Conservation (phyloP, 192 early-diverging fungal species). For the Dissophora globulifera region DNA sequence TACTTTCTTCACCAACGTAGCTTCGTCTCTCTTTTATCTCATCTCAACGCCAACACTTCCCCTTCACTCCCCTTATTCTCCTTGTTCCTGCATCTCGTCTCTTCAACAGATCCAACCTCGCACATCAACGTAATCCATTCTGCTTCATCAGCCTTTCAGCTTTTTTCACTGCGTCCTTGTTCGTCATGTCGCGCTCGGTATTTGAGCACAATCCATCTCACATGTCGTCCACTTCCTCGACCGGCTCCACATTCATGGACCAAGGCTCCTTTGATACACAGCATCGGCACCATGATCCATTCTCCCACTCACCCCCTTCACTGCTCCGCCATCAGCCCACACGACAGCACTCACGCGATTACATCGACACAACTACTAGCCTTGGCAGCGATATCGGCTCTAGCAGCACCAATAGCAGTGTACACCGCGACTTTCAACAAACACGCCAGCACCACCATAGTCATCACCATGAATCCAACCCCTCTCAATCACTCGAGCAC, state of each 20-base stretch:
- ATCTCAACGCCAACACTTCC: too few species aligned
- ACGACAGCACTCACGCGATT: constrained; percentile 3
- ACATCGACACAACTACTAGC: neutral
- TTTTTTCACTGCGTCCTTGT: too few species aligned
- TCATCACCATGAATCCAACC: too few species aligned
- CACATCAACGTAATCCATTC: neutral
- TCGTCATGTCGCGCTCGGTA: neutral
- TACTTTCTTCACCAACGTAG: too few species aligned
- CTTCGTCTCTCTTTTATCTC: too few species aligned
- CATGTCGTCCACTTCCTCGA: neutral
- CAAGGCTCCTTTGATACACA: neutral
- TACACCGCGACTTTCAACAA: neutral
- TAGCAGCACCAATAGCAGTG: too few species aligned
- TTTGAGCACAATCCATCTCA: neutral
- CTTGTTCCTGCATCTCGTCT: too few species aligned
- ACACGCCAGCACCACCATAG: constrained; percentile 6
- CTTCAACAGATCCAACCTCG: too few species aligned
- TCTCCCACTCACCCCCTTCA: constrained; percentile 1
- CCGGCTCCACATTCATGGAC: too few species aligned
- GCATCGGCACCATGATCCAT: constrained; percentile 1
- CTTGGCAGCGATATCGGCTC: neutral
- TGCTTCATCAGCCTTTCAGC: neutral
- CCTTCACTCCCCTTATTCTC: too few species aligned
- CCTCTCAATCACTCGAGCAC: neutral
- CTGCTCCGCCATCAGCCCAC: neutral